Evolutionary conservation across 441 rosid species (phyloP).

Genomic region (Syzygium syzygioides): DNA sequence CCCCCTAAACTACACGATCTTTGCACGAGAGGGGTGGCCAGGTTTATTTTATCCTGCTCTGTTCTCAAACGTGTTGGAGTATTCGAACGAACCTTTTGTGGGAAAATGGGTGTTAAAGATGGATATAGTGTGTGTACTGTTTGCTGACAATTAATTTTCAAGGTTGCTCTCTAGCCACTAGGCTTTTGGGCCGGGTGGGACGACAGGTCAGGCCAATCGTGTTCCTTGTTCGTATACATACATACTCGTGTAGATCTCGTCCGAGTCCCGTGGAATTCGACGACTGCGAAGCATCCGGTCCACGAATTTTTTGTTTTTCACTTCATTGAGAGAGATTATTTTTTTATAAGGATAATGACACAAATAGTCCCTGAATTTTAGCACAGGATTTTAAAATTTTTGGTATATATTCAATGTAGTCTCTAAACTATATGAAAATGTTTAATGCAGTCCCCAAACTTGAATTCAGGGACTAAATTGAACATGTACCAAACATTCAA

Average conservation of each 20-base stretch:
- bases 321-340: no score
- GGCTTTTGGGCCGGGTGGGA: neutral
- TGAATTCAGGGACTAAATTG: no score
- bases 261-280: rapidly evolving
- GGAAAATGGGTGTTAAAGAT: neutral
- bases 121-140: neutral
- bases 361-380: no score
- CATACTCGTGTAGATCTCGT: neutral
- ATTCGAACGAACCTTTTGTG: neutral
- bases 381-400: no score
- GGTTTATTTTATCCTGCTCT: neutral
- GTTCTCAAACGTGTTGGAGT: neutral
- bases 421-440: no score
- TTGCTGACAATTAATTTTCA: neutral
- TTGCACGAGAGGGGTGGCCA: no score
- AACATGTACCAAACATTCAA: no score
- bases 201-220: neutral
- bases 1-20: neutral
- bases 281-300: rapidly evolving
- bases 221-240: neutral
- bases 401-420: no score
- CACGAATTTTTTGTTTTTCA: no score
- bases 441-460: no score
- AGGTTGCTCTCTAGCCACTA: neutral
- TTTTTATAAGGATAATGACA: no score